Base-by-base conservation (phyloP, 2,329 filamentous ascomycete genomes). In the Pyrenochaeta sp. region DNA sequence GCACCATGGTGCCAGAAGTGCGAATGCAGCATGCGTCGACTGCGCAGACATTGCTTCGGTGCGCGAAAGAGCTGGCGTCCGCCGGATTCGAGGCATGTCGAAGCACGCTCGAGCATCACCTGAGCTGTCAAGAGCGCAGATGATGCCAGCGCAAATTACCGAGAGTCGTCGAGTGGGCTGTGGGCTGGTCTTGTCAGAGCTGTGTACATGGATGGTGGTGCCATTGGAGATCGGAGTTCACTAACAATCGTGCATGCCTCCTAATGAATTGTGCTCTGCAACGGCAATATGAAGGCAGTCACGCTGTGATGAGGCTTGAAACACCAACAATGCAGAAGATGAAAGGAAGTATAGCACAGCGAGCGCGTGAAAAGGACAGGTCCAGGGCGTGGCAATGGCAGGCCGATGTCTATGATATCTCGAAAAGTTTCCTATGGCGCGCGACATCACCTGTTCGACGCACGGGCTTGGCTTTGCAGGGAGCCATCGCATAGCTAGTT, bases 61-160 rank as follows among this genome's bases (percentile, higher is more conserved):
- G 74, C 75, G 74, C 75, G 80, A 59, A 85, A 71, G 70, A 84
- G 79, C 67, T 81, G 79, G 73, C 82, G 81, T 72, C 83, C 79
- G 80, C 84, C 82, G 76, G 82, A 80, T 79, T 85, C 80, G 80
- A 86, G 81, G 78, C 83, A 86, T 85, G 80, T 79, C 74, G 82
- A 81, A 72, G 83, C 83, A 69, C 83, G 83, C 83, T 87, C 84
- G 74, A 87, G 83, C 85, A 87, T 87, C 66, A 73, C 73, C 76
- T 64, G 62, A 62, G 54, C 62, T 52, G 61, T 61, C 52, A 46
- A 43, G 53, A 65, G 61, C 55, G 67, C 59, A 65, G 61, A 64
- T 59, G 54, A 59, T 58, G 62, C 57, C 56, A 61, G 65, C 58
- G 56, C 58, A 52, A 56, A 68, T 65, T 71, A 70, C 62, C 66